Conservation (phyloP, 257 asterid genomes). For the Eucommia ulmoides region DNA sequence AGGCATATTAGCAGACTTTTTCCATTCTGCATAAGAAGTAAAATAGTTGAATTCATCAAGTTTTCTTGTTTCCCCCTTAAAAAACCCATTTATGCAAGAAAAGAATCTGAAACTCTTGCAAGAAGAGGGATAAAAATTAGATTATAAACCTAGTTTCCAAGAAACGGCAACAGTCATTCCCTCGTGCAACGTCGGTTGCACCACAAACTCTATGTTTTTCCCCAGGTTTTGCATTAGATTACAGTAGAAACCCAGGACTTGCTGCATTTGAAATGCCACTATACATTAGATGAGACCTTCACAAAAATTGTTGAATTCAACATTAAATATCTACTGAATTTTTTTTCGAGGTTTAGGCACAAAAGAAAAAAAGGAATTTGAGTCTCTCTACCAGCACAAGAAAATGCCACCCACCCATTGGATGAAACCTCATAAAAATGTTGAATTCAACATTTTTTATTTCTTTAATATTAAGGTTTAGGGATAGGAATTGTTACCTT, state of each 20-base stretch:
- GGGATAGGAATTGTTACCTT: constrained; percentile 23
- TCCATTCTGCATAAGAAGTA: constrained; percentile 32
- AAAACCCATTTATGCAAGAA: neutral
- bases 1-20: constrained; percentile 24
- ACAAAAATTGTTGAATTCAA: neutral
- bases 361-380: no score
- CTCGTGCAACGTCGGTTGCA: constrained; percentile 39
- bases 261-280: constrained; percentile 24
- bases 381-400: no score
- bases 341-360: no score
- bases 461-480: neutral
- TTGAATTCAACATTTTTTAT: neutral
- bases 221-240: constrained; percentile 34
- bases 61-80: neutral
- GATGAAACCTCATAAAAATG: neutral
- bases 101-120: neutral
- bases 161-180: constrained; percentile 52
- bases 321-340: neutral
- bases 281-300: neutral
- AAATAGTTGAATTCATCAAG: no score
- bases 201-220: constrained; percentile 38
- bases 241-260: constrained; percentile 52
- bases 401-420: neutral
- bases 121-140: no score
- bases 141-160: constrained; percentile 70